Conservation (phyloP, 208 protist species). For the Crithidia thermophila region DNA sequence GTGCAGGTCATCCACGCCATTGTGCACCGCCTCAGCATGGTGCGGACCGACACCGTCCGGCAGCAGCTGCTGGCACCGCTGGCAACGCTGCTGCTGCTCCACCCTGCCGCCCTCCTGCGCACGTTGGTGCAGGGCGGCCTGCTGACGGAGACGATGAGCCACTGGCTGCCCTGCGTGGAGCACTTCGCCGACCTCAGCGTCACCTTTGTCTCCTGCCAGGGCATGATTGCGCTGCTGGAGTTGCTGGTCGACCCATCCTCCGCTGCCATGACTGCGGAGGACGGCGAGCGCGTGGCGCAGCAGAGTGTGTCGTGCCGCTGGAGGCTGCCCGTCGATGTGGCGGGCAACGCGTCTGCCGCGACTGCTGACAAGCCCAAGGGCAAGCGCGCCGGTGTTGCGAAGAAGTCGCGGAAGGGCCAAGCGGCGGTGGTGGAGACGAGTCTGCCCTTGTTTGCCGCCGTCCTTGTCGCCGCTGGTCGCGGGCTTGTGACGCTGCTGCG, state of each 20-base stretch:
- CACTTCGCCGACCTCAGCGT: conserved; percentile 29
- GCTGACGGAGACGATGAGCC: conserved; percentile 39
- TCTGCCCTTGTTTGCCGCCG: conserved; percentile 24
- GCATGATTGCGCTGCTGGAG: conserved; percentile 41
- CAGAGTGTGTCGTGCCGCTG: conserved; percentile 25
- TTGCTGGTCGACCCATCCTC: conserved; percentile 6
- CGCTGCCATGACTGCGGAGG: conserved; percentile 15
- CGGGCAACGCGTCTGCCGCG: background rate
- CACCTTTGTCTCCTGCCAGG: conserved; percentile 40
- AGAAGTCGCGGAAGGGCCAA: background rate
- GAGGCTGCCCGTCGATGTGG: conserved; percentile 22
- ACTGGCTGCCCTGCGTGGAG: conserved; percentile 52
- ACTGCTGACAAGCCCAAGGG: background rate
- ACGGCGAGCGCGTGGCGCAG: conserved; percentile 22
- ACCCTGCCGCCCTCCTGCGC: conserved; percentile 46
- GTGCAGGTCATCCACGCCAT: conserved; percentile 35
- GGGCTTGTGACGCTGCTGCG: conserved; percentile 23
- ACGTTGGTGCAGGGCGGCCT: conserved; percentile 37
- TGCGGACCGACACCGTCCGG: conserved; percentile 48
- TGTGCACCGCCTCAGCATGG: conserved; percentile 39
- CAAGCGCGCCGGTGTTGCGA: background rate
- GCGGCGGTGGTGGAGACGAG: conserved; percentile 19
- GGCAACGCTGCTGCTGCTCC: conserved; percentile 45
- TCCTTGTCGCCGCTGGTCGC: conserved; percentile 26
- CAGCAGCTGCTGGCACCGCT: conserved; percentile 62